A percentile compares a stretch with the other conserved stretches of the same genome.
Evolutionary conservation across 208 protist genomes (phyloP).

Genomic region (Naegleria fowleri): DNA sequence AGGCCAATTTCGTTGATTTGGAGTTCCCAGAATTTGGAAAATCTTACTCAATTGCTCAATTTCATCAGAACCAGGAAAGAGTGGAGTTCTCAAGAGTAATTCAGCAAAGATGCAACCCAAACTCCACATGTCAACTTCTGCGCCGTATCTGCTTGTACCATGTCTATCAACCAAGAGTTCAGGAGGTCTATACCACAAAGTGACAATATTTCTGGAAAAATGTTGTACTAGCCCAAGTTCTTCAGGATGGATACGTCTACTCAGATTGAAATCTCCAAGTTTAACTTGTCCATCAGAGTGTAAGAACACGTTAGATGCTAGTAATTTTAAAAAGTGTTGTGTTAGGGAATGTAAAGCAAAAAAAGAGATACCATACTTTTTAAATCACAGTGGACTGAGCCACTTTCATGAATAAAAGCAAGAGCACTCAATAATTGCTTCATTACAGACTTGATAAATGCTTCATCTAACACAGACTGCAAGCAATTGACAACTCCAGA

Average conservation of each 20-base stretch:
- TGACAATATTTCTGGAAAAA: constrained; percentile 38
- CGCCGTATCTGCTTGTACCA: constrained; percentile 40
- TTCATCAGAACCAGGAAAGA: constrained; percentile 44
- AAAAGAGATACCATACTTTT: neutral
- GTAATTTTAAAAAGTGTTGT: neutral
- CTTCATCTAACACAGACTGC: neutral
- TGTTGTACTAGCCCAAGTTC: constrained; percentile 37
- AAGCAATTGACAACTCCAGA: neutral
- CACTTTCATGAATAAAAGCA: neutral
- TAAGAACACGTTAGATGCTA: constrained; percentile 4
- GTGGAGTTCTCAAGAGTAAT: constrained; percentile 39
- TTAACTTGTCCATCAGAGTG: constrained; percentile 32
- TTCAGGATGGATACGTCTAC: constrained; percentile 44
- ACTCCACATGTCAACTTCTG: constrained; percentile 42
- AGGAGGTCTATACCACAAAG: constrained; percentile 42
- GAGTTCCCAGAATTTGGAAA: constrained; percentile 78
- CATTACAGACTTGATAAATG: neutral
- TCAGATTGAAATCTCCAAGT: constrained; percentile 76
- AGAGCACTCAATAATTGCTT: neutral
- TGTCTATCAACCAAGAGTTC: constrained; percentile 32
- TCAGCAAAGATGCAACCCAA: constrained; percentile 51
- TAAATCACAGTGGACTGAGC: neutral
- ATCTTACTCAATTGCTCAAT: constrained; percentile 56
- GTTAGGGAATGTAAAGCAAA: neutral
- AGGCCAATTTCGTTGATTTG: constrained; percentile 84